phyloP scores from a whole-genome alignment of 2,329 filamentous ascomycete genomes.

The Davidsoniella neocaledoniae region DNA sequence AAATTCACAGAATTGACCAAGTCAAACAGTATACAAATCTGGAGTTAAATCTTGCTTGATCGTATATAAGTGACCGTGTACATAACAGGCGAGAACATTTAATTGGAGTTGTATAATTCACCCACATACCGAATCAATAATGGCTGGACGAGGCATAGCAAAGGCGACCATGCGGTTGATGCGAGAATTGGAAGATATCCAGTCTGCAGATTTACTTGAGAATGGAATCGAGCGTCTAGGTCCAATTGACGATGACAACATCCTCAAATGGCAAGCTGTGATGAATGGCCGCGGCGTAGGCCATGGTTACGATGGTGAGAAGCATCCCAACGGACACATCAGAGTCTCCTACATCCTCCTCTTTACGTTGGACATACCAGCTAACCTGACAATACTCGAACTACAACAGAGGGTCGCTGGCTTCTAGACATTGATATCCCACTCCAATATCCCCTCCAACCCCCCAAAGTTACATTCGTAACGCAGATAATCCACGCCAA shows the following conservation, averaged over 20 bases:
- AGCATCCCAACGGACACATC: background rate
- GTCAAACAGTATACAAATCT: no score
- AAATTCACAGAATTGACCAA: no score
- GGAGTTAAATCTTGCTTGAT: no score
- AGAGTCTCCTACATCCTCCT: background rate
- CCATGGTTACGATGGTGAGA: constrained; percentile 37
- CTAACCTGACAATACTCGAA: background rate
- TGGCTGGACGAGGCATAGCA: constrained; percentile 26
- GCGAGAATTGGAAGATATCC: constrained; percentile 39
- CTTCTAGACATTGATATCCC: constrained; percentile 64
- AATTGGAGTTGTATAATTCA: background rate
- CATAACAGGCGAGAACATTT: no score
- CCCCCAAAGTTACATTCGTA: constrained; percentile 65
- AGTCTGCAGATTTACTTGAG: constrained; percentile 22
- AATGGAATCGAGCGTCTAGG: constrained; percentile 39
- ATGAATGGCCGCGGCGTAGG: constrained; percentile 41
- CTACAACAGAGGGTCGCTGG: constrained; percentile 52
- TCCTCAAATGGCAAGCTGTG: constrained; percentile 42
- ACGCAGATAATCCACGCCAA: constrained; percentile 81
- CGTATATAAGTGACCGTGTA: no score
- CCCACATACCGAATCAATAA: constrained; percentile 17
- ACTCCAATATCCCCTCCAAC: constrained; percentile 56
- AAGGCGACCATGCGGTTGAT: constrained; percentile 38
- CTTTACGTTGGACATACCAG: background rate
- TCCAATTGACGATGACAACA: constrained; percentile 34